Evolutionary conservation across 768 basidiomycete species (phyloP), one percentile per base, ranked within the genome.

Genomic region (Trametes sanguinea): DNA sequence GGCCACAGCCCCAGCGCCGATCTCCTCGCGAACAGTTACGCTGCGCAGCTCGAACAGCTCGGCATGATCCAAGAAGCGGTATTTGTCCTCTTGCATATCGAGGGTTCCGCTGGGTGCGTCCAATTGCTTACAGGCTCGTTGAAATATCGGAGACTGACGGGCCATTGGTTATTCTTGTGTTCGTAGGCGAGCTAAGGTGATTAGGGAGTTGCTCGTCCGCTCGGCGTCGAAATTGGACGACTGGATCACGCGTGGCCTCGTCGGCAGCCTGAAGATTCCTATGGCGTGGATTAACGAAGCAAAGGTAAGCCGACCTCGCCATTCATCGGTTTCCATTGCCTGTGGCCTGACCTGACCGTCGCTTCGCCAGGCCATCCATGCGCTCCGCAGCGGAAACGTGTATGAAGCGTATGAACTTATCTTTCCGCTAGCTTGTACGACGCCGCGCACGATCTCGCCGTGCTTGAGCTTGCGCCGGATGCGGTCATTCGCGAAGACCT

Each of bases 51-150:
- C 63, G 96, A 98, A 75, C 80, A 81, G 54, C 76, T 84, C 59
- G 94, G 88, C 16, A 80, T 89, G 81, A 83, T 95, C 67, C 88
- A 92, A 68, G 91, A 94, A 74, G 90, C 94, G 4, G 82, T 84
- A 2, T 98, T 98, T 70, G 92, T 98, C 4, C 76, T 97, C 60
- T 77, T 98, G 57, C 95, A 98, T 73, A 76, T 98, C 9, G 92
- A 96, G 71, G 85, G 88, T 22, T 81, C 87, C 16, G 78, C 80
- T 27, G 89, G 92, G 95, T 95, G 68, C 62, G 89, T 73, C 27
- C 30, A 27, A 32, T 51, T 53, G 7, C 8, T 6, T 14, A 27
- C n/a, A 6, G 52, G 7, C 32, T 14, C 6, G 68, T 30, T 40
- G 46, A 33, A 35, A 55, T 37, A 13, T 11, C 14, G 48, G 48